Conservation (phyloP, 2,329 filamentous ascomycete species). For the Stenocarpella maydis region DNA sequence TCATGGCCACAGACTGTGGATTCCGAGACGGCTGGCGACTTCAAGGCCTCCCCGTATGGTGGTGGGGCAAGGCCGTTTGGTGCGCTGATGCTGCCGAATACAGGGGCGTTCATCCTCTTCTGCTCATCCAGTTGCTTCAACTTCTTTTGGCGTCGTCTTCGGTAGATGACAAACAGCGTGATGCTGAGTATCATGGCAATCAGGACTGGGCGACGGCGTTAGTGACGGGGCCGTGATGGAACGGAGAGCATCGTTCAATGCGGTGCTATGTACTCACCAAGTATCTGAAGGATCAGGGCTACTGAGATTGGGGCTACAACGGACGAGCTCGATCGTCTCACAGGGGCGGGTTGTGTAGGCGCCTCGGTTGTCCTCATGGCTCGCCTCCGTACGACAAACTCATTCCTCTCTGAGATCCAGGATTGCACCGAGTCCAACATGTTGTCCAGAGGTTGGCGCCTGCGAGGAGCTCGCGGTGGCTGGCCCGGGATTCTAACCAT, state of each 20-base stretch:
- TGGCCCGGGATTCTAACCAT: slow-evolving; percentile 20
- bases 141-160: background rate
- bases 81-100: slow-evolving; percentile 22
- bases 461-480: background rate
- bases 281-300: slow-evolving; percentile 12
- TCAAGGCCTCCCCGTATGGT: slow-evolving; percentile 23
- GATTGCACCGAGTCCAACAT: slow-evolving; percentile 20
- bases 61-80: slow-evolving; percentile 29
- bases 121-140: background rate
- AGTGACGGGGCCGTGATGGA: background rate
- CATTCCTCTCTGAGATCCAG: background rate
- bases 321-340: background rate
- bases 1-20: background rate
- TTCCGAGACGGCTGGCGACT: slow-evolving; percentile 17
- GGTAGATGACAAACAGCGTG: slow-evolving; percentile 4
- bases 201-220: slow-evolving; percentile 3
- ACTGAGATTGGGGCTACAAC: background rate
- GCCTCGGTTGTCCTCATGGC: background rate
- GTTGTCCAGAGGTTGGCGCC: slow-evolving; percentile 21
- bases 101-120: background rate
- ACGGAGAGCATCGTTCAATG: background rate
- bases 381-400: slow-evolving; percentile 13
- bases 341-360: background rate
- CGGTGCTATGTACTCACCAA: slow-evolving; percentile 14
- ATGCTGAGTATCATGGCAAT: slow-evolving; percentile 12